A percentile compares a stretch with the other conserved stretches of the same genome.
phyloP scores from a whole-genome alignment of 768 basidiomycete species.

The Hygrophorus pudorinus region DNA sequence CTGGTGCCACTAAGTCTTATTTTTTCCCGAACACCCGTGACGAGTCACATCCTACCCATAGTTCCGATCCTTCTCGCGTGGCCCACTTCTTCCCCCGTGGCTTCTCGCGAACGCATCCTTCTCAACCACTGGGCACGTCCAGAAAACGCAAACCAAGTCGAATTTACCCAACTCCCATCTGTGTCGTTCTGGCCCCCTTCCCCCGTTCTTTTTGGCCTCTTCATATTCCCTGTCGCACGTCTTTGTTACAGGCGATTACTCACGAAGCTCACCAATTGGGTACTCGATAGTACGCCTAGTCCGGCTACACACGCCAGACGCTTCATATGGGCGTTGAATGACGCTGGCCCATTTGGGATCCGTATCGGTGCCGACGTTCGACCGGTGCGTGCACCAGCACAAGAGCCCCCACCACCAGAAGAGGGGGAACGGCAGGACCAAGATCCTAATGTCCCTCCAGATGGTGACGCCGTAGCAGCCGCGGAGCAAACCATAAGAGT shows the following conservation, averaged over 20 bases:
- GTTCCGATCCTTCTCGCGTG: conserved; percentile 38
- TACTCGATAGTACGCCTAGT: conserved; percentile 30
- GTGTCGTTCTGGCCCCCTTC: conserved; percentile 46
- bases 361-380: conserved; percentile 8
- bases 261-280: conserved; percentile 29
- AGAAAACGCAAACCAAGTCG: conserved; percentile 24
- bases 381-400: not conserved
- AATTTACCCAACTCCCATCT: conserved; percentile 13
- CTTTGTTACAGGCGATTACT: conserved; percentile 33
- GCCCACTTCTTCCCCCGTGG: conserved; percentile 30
- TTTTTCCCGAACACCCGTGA: conserved; percentile 42
- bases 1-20: conserved; percentile 61
- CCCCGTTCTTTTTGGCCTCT: conserved; percentile 42
- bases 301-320: conserved; percentile 15
- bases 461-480: conserved; percentile 35
- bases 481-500: conserved; percentile 51
- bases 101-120: conserved; percentile 19
- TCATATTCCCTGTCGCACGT: conserved; percentile 40
- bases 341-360: conserved; percentile 8
- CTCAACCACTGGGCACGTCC: conserved; percentile 24
- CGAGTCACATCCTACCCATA: conserved; percentile 24
- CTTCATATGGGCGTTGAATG: conserved; percentile 11
- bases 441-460: conserved; percentile 12
- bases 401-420: conserved; percentile 11
- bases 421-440: conserved; percentile 11